Base-by-base conservation (phyloP, 2,329 filamentous ascomycete species). In the Cytospora piceicola region DNA sequence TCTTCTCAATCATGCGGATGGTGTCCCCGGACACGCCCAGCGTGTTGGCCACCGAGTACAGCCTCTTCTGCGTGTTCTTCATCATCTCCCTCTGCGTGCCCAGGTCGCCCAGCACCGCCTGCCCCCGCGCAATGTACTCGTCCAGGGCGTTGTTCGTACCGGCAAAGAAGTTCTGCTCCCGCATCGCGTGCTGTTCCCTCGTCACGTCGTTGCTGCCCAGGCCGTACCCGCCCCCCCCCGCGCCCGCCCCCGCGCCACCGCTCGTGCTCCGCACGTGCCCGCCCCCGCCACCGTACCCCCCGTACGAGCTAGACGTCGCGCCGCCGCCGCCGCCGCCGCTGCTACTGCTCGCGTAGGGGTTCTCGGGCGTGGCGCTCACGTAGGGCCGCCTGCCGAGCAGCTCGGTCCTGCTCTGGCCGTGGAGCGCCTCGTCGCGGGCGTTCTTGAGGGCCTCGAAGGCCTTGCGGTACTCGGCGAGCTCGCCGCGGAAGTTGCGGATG, bases 41-140 rank as follows among this genome's bases (percentile, higher is more conserved):
- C 27, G 95, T 98, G 75, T 96, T 98, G 8, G 92, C 95, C 24
- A 97, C 93, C 72, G 88, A 94, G 75, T 98, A 98, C 58, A 99
- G 82, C 75, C 89, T 88, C 76, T 90, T 90, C 79, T 99, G 95
- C 27, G 95, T 98, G 60, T 90, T 92, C 81, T 99, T 99, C 69
- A 99, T 83, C 81, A 97, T 94, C 76, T 98, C 94, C 63, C 92
- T 86, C 81, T 99, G 95, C 73, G 95, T 86, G 3, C 92, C 90
- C 64, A 99, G 78, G 78, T 98, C 94, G 8, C 91, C 91, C 32
- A 98, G 83, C 46, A 99, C 95, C 0, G 93, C 92, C 74, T 96
- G 88, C 0, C 95, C 95, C 2, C 94, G 84, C 57, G 96, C 94
- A 64, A 99, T 86, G 75, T 97, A 99, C 71, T 98, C 94, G 75